phyloP scores from a whole-genome alignment of 106 monocot species.

The Alisma plantagoaquatica region DNA sequence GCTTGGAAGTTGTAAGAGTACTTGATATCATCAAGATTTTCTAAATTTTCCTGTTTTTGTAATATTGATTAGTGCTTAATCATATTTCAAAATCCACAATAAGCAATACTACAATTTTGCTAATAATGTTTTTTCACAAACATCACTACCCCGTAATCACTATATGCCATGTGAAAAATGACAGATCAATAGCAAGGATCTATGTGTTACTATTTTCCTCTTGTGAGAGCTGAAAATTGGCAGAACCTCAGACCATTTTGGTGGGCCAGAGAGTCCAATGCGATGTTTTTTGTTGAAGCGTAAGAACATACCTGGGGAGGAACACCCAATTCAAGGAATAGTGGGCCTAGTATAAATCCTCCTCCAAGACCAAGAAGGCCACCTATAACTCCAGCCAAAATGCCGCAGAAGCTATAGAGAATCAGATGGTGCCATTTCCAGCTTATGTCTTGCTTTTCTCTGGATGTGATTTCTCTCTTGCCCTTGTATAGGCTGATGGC shows the following conservation, averaged over 20 bases:
- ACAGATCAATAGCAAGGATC: too few species aligned
- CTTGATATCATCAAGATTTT: too few species aligned
- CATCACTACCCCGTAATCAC: neutral
- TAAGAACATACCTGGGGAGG: conserved; percentile 43
- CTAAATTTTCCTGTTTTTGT: too few species aligned
- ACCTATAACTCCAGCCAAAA: conserved; percentile 47
- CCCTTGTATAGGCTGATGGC: conserved; percentile 32
- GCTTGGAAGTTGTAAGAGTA: too few species aligned
- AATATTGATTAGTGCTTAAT: too few species aligned
- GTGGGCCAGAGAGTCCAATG: neutral
- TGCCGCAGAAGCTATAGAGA: conserved; percentile 42
- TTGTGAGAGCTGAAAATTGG: neutral
- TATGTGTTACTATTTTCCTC: neutral
- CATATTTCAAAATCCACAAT: too few species aligned
- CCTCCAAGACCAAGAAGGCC: conserved; percentile 55
- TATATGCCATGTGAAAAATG: too few species aligned
- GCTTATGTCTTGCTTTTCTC: conserved; percentile 32
- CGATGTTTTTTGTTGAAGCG: too few species aligned
- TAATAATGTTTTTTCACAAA: neutral
- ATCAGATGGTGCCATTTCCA: conserved; percentile 47
- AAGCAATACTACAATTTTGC: too few species aligned
- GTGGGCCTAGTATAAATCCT: conserved; percentile 51
- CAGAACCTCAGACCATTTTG: neutral
- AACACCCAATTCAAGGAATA: conserved; percentile 55
- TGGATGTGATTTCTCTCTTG: conserved; percentile 40